phyloP scores from a whole-genome alignment of 768 basidiomycete species.

The Kwoniella heveanensis region DNA sequence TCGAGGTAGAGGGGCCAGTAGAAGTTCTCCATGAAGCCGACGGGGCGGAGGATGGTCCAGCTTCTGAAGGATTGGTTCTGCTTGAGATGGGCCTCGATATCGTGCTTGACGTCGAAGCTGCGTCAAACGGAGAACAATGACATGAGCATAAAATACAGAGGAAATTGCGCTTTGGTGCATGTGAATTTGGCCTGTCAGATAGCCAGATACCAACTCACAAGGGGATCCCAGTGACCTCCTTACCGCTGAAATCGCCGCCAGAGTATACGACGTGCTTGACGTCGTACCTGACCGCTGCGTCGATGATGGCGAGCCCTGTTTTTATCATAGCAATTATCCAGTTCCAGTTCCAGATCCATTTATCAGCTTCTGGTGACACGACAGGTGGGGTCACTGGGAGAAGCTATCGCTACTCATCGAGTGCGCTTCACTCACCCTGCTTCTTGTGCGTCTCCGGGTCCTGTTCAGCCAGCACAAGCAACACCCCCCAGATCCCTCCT shows the following conservation, averaged over 20 bases:
- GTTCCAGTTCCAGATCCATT: too few species aligned
- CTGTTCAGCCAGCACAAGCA: neutral
- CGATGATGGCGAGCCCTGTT: neutral
- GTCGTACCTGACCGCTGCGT: slow-evolving; percentile 17
- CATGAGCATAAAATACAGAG: too few species aligned
- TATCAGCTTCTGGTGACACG: too few species aligned
- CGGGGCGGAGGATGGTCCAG: slow-evolving; percentile 26
- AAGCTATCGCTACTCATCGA: too few species aligned
- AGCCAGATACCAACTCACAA: too few species aligned
- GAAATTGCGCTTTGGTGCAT: too few species aligned
- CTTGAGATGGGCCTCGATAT: slow-evolving; percentile 10
- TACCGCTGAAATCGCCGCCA: slow-evolving; percentile 18
- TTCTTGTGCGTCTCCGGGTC: neutral
- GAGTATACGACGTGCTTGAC: slow-evolving; percentile 33
- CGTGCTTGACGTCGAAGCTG: slow-evolving; percentile 23
- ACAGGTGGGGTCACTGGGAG: too few species aligned
- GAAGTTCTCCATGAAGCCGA: slow-evolving; percentile 26
- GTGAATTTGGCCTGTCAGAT: too few species aligned
- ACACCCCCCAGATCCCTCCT: slow-evolving; percentile 8
- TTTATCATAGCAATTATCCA: too few species aligned
- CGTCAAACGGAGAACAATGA: too few species aligned
- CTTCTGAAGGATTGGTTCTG: neutral
- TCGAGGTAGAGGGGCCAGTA: slow-evolving; percentile 11
- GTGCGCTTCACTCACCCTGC: neutral
- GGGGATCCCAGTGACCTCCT: slow-evolving; percentile 11